Evolutionary conservation across 257 asterid species (phyloP), one percentile per base, ranked within the genome.

Genomic region (Orobanche coerulescens): DNA sequence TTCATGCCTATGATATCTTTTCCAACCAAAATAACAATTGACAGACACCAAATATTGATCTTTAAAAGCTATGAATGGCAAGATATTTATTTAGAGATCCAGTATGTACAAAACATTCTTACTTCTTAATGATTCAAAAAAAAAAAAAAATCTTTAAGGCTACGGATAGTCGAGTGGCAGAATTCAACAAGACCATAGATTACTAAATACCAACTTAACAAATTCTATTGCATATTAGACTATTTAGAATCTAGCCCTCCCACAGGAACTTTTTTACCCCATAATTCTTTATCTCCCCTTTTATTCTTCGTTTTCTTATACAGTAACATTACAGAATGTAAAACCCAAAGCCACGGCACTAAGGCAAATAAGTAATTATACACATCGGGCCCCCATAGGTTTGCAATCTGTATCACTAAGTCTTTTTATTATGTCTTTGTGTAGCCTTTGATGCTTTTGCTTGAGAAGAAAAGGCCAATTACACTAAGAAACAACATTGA

Each of bases 31-130:
- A 33, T 43, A 33, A 52, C 31, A 51, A 8, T 10, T 12, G 18
- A 62, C 13, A 31, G 25, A 22, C 23, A 40, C 39, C 15, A 1
- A 46, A 31, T 33, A 40, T 0, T 61, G 58, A 46, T 44, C 22
- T 40, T 42, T 51, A 54, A 53, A 36, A 55, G 18, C 30, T 42
- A 62, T 68, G 52, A 46, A 16, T 61, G 31, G 15, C 43, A 15
- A 43, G 5, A 60, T 25, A 12, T 25, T 54, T 26, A 16, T 59
- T 31, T 16, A 2, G 34, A 9, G 3, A n/a, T 47, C 24, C 30
- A 5, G 40, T 15, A 25, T 65, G 12, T 23, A 40, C 54, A 60
- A 4, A 42, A 13, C 40, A 25, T 40, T 10, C 53, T 33, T 57
- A n/a, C n/a, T n/a, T n/a, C n/a, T n/a, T n/a, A n/a, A n/a, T n/a